Base-by-base conservation (phyloP, 768 basidiomycete species). In the Dentipellis sp. region DNA sequence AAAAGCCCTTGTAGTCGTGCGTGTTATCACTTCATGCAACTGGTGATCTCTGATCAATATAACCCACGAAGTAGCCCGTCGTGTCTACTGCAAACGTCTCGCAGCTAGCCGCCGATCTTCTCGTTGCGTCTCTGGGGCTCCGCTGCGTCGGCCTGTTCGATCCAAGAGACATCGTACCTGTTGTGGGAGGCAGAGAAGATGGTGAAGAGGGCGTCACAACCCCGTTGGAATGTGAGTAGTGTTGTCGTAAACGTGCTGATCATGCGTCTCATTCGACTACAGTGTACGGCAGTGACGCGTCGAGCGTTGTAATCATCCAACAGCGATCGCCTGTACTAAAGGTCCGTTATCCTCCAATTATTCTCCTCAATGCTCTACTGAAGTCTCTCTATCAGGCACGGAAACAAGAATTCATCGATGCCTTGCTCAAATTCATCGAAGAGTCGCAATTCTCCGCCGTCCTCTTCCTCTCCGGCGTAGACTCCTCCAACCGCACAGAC, bases 1-100 rank as follows among this genome's bases (percentile, higher is more conserved):
- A 16, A 79, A 78, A 64, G 71, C 66, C 4, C 66, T 79, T 50
- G 65, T 80, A 51, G 68, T 78, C 53, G 78, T 79, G 61, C 53
- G 76, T 75, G 57, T 40, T 51, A 8, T 38, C 55, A 16, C 37
- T 38, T 40, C 58, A 62, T 56, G 62, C 59, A 6, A 54, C 49
- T 47, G 45, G 21, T 39, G 52, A 46, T 58, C 49, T 50, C 22
- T 12, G 11, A 55, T 56, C 57, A 19, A 45, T 38, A 21, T 37
- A 50, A 21, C 9, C 50, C 45, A 40, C 63, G 67, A 60, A 62
- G 40, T 55, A 81, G 80, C 89, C 91, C 36, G 65, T 90, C 46
- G 87, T 92, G 10, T 91, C 90, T 5, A 80, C 81, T 10, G 90
- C 86, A 50, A 92, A 92, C 70, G 78, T 92, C 45, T 75, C 82